These are phyloP conservation scores for Escovopsis sp. DNA, from an alignment of 2,329 filamentous ascomycete genomes.

Conservation along the genomic window DNA sequence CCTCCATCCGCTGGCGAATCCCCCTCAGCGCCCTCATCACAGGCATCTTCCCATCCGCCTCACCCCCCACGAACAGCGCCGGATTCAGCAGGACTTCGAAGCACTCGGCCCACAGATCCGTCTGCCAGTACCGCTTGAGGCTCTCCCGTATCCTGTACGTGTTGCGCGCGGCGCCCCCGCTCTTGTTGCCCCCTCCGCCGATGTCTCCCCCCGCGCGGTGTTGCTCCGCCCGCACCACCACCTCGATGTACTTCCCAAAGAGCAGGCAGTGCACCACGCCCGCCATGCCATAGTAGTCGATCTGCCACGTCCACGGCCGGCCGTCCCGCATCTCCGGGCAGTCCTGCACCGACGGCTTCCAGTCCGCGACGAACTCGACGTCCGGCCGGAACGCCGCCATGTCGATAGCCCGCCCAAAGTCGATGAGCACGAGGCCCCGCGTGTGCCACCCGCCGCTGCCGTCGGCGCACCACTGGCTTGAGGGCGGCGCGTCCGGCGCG, in stretches of 20 bases:
- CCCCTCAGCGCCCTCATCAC: conserved; percentile 52
- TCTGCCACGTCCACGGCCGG: conserved; percentile 91
- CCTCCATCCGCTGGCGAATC: conserved; percentile 67
- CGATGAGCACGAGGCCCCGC: conserved; percentile 75
- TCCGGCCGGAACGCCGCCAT: conserved; percentile 67
- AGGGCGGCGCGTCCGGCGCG: conserved; percentile 30
- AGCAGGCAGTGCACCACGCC: conserved; percentile 77
- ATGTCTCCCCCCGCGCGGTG: too few species aligned
- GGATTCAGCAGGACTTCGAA: conserved; percentile 85
- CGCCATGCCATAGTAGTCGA: conserved; percentile 88
- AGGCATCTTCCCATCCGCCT: conserved; percentile 52
- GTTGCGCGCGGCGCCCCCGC: too few species aligned
- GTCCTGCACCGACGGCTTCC: conserved; percentile 75
- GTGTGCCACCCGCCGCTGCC: conserved; percentile 64
- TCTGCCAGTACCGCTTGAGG: conserved; percentile 93
- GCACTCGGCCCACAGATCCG: conserved; percentile 69
- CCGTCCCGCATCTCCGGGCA: conserved; percentile 93
- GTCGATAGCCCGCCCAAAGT: conserved; percentile 90
- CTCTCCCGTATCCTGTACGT: conserved; percentile 63
- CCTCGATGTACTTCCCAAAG: conserved; percentile 92
- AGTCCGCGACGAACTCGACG: conserved; percentile 81
- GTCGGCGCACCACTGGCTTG: conserved; percentile 52
- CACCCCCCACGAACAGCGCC: conserved; percentile 43
- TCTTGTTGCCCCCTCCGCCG: conserved; percentile 43
- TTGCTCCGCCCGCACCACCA: conserved; percentile 38